Conservation (phyloP, 176 grass and related monocot genomes). For the Musa schizocarpa region DNA sequence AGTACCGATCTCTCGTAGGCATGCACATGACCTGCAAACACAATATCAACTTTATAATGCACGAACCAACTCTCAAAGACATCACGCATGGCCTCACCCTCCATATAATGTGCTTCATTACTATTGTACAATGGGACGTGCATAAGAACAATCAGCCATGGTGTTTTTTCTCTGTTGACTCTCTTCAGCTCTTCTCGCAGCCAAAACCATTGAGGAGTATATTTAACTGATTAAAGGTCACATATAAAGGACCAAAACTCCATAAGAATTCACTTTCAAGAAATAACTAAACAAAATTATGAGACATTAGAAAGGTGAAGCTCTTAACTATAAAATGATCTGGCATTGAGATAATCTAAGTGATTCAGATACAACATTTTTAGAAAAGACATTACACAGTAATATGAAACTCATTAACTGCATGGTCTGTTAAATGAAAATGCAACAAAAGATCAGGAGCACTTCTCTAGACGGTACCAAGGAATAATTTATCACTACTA, state of each 20-base stretch:
- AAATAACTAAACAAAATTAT: neutral
- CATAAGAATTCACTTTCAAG: neutral
- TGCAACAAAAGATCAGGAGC: no score
- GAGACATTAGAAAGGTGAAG: neutral
- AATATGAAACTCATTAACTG: no score
- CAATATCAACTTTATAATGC: conserved; percentile 76
- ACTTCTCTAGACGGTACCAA: no score
- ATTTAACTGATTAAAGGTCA: conserved; percentile 56
- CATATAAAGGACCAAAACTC: neutral
- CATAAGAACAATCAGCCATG: conserved; percentile 98
- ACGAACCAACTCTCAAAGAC: conserved; percentile 90
- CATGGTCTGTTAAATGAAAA: no score
- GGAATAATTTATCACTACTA: no score
- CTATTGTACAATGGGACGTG: conserved; percentile 87
- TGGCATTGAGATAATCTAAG: neutral
- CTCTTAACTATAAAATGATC: neutral
- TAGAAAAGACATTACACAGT: no score
- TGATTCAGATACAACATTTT: no score
- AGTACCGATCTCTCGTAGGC: conserved; percentile 92
- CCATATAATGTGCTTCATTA: conserved; percentile 81
- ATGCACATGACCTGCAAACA: conserved; percentile 91
- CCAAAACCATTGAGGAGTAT: conserved; percentile 86
- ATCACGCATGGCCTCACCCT: conserved; percentile 85
- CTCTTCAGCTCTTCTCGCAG: conserved; percentile 52
- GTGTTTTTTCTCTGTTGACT: conserved; percentile 92